Conservation (phyloP, 2,329 filamentous ascomycete species). For the Trichoderma sp. region DNA sequence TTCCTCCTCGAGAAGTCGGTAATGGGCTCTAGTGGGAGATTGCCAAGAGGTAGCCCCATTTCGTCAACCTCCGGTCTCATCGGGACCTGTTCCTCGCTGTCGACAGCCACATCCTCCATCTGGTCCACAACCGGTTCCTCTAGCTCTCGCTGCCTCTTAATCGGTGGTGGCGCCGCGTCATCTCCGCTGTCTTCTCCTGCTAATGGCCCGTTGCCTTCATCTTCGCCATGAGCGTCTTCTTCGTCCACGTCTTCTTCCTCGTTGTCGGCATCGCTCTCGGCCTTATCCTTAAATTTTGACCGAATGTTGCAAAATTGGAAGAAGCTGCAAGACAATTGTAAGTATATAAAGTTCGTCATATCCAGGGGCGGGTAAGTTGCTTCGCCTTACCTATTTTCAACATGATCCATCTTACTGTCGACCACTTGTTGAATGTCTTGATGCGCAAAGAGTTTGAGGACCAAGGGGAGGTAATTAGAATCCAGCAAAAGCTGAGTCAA, state of each 20-base stretch:
- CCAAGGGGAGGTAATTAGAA: slow-evolving; percentile 89
- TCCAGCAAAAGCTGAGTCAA: slow-evolving; percentile 89
- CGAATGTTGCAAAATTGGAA: slow-evolving; percentile 83
- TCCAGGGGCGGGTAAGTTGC: neutral
- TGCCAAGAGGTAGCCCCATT: slow-evolving; percentile 73
- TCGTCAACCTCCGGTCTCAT: slow-evolving; percentile 72
- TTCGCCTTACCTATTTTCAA: slow-evolving; percentile 69
- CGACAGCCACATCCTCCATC: slow-evolving; percentile 24
- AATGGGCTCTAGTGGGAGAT: slow-evolving; percentile 71
- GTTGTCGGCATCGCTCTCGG: slow-evolving; percentile 28
- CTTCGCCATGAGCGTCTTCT: slow-evolving; percentile 26
- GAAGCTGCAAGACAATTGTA: slow-evolving; percentile 56
- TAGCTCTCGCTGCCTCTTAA: slow-evolving; percentile 56
- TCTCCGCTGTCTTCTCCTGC: slow-evolving; percentile 59
- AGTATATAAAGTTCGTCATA: neutral
- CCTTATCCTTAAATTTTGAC: slow-evolving; percentile 48
- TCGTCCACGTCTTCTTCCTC: slow-evolving; percentile 25
- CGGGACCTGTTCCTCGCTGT: slow-evolving; percentile 32
- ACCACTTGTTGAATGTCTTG: slow-evolving; percentile 91
- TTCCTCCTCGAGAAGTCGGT: slow-evolving; percentile 90
- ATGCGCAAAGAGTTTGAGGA: slow-evolving; percentile 89
- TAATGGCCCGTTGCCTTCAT: slow-evolving; percentile 31
- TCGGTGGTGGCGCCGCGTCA: slow-evolving; percentile 82
- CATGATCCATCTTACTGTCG: slow-evolving; percentile 77
- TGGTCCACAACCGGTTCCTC: slow-evolving; percentile 33